Evolutionary conservation across 805 yeast species (phyloP).

Genomic region (Saccharomycopsis sp.): DNA sequence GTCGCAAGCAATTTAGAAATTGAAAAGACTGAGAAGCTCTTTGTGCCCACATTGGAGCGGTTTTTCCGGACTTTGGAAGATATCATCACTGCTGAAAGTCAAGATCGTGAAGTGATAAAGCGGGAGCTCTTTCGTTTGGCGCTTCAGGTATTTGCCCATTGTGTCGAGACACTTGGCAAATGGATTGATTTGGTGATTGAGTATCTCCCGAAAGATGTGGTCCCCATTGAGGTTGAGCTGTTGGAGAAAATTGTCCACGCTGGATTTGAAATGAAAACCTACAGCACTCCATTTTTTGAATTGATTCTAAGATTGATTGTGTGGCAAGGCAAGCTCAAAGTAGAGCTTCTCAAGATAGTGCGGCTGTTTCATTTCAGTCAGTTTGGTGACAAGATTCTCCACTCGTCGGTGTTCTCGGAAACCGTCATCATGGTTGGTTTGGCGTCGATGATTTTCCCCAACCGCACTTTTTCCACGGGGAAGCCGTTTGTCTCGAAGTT

Average conservation of each 20-base stretch:
- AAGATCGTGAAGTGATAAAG: neutral
- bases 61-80: constrained; percentile 1
- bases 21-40: too few species aligned
- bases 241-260: neutral
- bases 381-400: constrained; percentile 1
- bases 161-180: too few species aligned
- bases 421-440: constrained; percentile 2
- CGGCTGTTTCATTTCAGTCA: too few species aligned
- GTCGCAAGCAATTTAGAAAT: too few species aligned
- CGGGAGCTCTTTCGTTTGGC: constrained; percentile 1
- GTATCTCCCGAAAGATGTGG: too few species aligned
- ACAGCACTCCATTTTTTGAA: neutral
- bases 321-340: constrained; percentile 1
- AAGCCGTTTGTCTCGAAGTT: constrained; percentile 11
- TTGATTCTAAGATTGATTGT: neutral
- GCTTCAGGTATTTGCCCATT: neutral
- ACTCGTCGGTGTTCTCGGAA: constrained; percentile 4
- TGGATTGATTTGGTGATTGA: neutral
- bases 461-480: constrained; percentile 11
- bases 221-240: too few species aligned
- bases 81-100: neutral
- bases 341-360: constrained; percentile 3
- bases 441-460: constrained; percentile 7
- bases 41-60: too few species aligned
- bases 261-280: neutral